phyloP scores from a whole-genome alignment of 495 filamentous ascomycete genomes.

The Neurospora cerealis region DNA sequence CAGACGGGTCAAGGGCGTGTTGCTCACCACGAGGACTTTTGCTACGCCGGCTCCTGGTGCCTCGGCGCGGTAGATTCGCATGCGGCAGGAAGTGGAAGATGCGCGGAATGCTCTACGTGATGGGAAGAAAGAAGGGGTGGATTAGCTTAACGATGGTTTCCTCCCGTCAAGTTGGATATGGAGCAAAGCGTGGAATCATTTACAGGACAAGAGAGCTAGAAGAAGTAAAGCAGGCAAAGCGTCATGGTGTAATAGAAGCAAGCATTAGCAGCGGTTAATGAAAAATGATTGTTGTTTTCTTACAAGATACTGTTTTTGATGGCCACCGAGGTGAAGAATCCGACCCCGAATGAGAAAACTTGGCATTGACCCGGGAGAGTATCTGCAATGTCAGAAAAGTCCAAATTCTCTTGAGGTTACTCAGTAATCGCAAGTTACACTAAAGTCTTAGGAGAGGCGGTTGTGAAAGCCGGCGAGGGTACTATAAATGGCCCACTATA shows the following conservation, averaged over 20 bases:
- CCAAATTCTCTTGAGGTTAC: neutral
- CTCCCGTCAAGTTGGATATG: neutral
- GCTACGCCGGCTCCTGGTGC: slow-evolving; percentile 19
- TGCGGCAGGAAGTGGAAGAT: neutral
- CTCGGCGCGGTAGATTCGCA: neutral
- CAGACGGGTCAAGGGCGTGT: slow-evolving; percentile 81
- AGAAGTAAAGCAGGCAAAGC: neutral
- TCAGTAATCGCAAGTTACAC: neutral
- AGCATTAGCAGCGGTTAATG: slow-evolving; percentile 4
- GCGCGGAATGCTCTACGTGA: neutral
- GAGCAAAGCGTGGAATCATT: neutral
- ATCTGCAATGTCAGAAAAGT: neutral
- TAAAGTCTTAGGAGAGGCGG: neutral
- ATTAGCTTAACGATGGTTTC: no score
- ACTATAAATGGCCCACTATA: neutral
- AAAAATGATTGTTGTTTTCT: neutral
- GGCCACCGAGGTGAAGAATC: no score
- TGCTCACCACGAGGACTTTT: slow-evolving; percentile 68
- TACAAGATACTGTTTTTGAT: no score
- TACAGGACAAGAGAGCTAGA: neutral
- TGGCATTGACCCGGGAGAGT: neutral
- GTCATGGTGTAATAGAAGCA: neutral
- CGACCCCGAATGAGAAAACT: neutral
- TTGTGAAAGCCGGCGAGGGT: neutral
- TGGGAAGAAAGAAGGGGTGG: no score